phyloP scores from a whole-genome alignment of 2,329 filamentous ascomycete genomes.

The Penicillium sp. region DNA sequence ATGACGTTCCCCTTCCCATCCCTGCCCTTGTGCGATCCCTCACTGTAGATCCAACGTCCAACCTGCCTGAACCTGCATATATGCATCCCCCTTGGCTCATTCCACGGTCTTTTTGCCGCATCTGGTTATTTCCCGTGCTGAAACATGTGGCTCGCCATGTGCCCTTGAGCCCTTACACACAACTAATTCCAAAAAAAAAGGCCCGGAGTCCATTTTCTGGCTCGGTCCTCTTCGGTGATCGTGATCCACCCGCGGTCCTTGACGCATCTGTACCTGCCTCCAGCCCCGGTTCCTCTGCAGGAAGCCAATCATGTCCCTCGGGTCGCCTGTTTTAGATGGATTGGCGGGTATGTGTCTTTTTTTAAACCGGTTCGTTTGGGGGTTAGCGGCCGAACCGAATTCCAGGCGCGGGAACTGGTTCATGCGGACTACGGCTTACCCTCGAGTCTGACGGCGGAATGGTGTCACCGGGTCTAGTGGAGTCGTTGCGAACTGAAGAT shows the following conservation, averaged over 20 bases:
- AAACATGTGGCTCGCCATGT: constrained; percentile 27
- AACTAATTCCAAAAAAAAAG: not conserved
- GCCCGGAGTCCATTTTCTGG: not conserved
- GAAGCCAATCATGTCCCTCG: constrained; percentile 16
- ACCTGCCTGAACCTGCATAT: constrained; percentile 6
- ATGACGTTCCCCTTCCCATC: constrained; percentile 8
- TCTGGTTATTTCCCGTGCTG: constrained; percentile 11
- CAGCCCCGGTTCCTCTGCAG: constrained; percentile 13
- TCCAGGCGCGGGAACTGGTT: constrained; percentile 11
- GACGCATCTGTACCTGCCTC: constrained; percentile 21
- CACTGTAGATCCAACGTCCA: constrained; percentile 10
- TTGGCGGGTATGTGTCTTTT: constrained; percentile 18
- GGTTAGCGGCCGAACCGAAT: constrained; percentile 7
- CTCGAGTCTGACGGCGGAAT: constrained; percentile 14
- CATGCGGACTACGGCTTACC: constrained; percentile 16
- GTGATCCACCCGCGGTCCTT: not conserved
- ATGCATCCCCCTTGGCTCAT: constrained; percentile 19
- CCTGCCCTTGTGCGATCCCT: constrained; percentile 18
- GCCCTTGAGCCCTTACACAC: constrained; percentile 4
- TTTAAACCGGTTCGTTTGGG: constrained; percentile 3
- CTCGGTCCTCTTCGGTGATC: not conserved
- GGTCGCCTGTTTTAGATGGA: constrained; percentile 21
- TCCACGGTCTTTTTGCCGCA: constrained; percentile 14
- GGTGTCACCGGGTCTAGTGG: constrained; percentile 19
- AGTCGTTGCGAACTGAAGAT: constrained; percentile 17